A percentile compares a stretch with the other conserved stretches of the same genome.
Conservation (phyloP, 192 early-diverging fungal species). For the Linnemannia elongata region DNA sequence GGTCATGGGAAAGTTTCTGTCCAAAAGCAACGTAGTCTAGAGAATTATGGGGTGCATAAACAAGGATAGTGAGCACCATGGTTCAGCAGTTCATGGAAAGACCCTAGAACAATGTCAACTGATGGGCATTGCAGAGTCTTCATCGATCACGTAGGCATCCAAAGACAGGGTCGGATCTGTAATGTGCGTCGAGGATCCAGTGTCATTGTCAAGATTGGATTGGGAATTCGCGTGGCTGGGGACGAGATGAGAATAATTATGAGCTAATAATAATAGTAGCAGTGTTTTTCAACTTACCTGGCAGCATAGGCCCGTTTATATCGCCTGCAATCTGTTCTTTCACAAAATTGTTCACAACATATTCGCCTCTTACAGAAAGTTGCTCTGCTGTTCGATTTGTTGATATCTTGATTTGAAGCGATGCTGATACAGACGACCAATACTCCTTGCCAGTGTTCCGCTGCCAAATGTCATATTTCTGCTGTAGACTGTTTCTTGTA, state of each 20-base stretch:
- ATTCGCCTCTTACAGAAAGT: slow-evolving; percentile 9
- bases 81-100: no score
- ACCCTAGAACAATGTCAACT: not conserved
- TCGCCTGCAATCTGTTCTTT: slow-evolving; percentile 1
- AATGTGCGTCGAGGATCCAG: not conserved
- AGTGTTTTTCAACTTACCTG: not conserved
- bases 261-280: slow-evolving; percentile 3
- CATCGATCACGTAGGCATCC: not conserved
- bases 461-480: slow-evolving; percentile 17
- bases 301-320: not conserved
- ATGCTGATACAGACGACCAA: slow-evolving; percentile 10
- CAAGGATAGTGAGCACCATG: no score
- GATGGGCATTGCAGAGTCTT: not conserved
- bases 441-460: slow-evolving; percentile 17
- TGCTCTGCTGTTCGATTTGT: slow-evolving; percentile 5
- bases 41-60: no score
- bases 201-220: not conserved
- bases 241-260: not conserved
- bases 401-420: slow-evolving; percentile 15
- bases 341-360: slow-evolving; percentile 8
- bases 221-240: no score
- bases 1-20: no score
- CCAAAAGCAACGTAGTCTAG: no score
- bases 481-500: not conserved
- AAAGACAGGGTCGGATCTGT: not conserved